These are phyloP conservation scores for Arachis hypogaea DNA, from an alignment of 306 rosid species.

Conservation along the genomic window DNA sequence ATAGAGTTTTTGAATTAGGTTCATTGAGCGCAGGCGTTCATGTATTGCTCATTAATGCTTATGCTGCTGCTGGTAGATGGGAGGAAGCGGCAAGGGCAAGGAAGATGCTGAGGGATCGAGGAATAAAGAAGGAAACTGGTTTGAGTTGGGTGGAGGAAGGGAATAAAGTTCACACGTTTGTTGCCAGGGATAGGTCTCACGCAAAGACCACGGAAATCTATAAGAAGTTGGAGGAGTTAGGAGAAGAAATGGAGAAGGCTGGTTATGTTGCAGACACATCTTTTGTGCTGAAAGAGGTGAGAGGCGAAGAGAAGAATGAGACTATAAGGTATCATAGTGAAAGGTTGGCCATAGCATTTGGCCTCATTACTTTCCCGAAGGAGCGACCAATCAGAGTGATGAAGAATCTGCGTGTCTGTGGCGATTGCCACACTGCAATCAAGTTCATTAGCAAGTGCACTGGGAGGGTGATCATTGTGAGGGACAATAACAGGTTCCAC, in stretches of 20 bases:
- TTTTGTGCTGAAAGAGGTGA: conserved; percentile 72
- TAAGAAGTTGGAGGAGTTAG: conserved; percentile 75
- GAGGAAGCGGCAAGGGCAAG: conserved; percentile 87
- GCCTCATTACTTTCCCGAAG: conserved; percentile 63
- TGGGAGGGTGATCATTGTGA: conserved; percentile 69
- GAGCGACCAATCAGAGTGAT: conserved; percentile 81
- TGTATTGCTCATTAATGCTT: conserved; percentile 75
- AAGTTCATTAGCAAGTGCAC: conserved; percentile 85
- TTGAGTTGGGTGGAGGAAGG: conserved; percentile 95
- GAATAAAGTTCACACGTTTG: conserved; percentile 74
- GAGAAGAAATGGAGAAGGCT: conserved; percentile 71
- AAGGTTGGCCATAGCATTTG: conserved; percentile 85
- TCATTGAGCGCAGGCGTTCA: conserved; percentile 64
- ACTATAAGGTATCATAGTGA: conserved; percentile 82
- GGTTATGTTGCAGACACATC: conserved; percentile 92
- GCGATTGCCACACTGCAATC: conserved; percentile 86
- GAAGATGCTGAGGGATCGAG: conserved; percentile 68
- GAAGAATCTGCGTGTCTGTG: conserved; percentile 93
- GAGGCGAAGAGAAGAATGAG: conserved; percentile 67
- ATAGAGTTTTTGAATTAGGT: conserved; percentile 59
- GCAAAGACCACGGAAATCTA: conserved; percentile 63
- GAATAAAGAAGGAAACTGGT: conserved; percentile 82
- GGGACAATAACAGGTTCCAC: conserved; percentile 86
- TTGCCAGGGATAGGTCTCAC: conserved; percentile 71
- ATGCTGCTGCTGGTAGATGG: conserved; percentile 84